Percentiles rank a stretch among this genome's conserved stretches.
These are phyloP conservation scores for Calocera cornea DNA, from an alignment of 768 basidiomycete genomes.

Conservation along the genomic window DNA sequence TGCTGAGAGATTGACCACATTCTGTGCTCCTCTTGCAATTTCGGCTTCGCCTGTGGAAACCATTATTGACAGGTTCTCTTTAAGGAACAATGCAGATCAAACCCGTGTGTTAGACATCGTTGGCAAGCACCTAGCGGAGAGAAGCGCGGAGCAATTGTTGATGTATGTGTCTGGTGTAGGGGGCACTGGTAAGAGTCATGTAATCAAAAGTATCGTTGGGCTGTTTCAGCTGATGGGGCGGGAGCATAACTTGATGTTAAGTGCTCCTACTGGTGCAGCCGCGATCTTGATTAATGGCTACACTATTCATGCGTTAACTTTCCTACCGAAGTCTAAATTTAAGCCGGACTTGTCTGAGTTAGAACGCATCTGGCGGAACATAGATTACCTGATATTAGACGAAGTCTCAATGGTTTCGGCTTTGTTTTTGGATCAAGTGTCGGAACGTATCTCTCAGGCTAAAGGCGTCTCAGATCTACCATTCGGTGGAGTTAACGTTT, in stretches of 20 bases:
- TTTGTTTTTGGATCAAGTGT: background rate
- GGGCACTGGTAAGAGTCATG: too few species aligned
- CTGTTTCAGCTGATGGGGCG: too few species aligned
- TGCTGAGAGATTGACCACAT: too few species aligned
- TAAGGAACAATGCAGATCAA: too few species aligned
- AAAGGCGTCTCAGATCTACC: background rate
- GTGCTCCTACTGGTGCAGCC: background rate
- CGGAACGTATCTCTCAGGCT: background rate
- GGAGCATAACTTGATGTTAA: background rate
- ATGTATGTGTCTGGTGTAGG: too few species aligned
- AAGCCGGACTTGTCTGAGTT: background rate
- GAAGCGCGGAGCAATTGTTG: too few species aligned
- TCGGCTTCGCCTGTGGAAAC: too few species aligned
- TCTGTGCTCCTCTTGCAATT: too few species aligned
- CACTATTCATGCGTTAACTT: background rate
- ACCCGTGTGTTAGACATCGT: too few species aligned
- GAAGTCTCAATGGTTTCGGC: background rate
- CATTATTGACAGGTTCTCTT: too few species aligned
- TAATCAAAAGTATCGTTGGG: too few species aligned
- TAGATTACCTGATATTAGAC: background rate
- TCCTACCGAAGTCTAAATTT: background rate
- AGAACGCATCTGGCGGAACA: background rate
- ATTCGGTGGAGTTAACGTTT: background rate
- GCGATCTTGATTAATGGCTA: background rate
- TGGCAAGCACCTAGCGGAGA: too few species aligned